phyloP scores from a whole-genome alignment of 2,329 filamentous ascomycete genomes.

The Penicillium sp. region DNA sequence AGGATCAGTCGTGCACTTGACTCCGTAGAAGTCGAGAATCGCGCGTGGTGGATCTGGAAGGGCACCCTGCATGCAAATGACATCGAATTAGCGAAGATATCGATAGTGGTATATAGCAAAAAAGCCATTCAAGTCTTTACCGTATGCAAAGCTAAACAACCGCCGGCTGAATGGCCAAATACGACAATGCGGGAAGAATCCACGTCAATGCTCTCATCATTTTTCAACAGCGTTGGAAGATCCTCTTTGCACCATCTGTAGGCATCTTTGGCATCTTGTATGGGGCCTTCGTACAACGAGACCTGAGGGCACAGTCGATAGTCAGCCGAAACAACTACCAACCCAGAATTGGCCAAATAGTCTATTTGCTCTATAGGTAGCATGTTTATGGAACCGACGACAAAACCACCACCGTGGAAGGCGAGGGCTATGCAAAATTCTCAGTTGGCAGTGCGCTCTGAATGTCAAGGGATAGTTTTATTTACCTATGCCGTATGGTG shows the following conservation, averaged over 20 bases:
- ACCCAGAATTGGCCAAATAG: not conserved
- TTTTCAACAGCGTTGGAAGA: not conserved
- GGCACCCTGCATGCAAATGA: not conserved
- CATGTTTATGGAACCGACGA: not conserved
- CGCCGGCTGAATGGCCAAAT: not conserved
- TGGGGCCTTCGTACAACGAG: not conserved
- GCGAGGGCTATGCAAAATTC: not conserved
- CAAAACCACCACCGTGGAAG: not conserved
- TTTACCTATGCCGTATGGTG: not conserved
- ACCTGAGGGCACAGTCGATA: not conserved
- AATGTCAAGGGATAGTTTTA: too few relatives aligned
- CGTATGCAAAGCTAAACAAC: not conserved
- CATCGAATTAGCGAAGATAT: not conserved
- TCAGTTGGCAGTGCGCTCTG: too few relatives aligned
- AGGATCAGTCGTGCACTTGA: not conserved
- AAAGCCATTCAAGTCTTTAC: not conserved
- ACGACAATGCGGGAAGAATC: not conserved
- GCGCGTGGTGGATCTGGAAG: not conserved
- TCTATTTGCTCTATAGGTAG: not conserved
- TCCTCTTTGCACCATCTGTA: not conserved
- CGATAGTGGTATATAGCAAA: not conserved
- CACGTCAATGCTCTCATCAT: not conserved
- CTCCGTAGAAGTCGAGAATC: not conserved
- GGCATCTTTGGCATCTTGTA: not conserved
- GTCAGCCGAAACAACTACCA: not conserved